phyloP scores from a whole-genome alignment of 2,329 filamentous ascomycete genomes.

The Colletotrichum liriopes region DNA sequence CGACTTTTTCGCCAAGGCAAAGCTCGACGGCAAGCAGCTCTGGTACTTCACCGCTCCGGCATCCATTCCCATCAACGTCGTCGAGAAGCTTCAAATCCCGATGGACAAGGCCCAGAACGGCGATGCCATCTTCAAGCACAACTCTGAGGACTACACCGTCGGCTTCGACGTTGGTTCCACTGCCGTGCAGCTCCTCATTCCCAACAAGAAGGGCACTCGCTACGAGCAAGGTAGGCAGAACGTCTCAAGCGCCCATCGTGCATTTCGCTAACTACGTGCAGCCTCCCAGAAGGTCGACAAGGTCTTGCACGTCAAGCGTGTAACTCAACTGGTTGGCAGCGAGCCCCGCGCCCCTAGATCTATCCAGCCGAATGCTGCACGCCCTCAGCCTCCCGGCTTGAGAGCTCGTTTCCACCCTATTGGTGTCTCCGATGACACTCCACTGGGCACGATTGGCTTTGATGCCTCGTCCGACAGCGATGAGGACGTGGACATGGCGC shows the following conservation, averaged over 20 bases:
- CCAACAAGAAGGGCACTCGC: constrained; percentile 67
- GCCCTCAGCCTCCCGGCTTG: constrained; percentile 78
- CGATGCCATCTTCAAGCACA: constrained; percentile 72
- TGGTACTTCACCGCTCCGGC: constrained; percentile 86
- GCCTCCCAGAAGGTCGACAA: constrained; percentile 65
- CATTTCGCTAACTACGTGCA: constrained; percentile 35
- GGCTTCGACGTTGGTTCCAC: constrained; percentile 67
- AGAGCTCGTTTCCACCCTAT: constrained; percentile 78
- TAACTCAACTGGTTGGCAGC: constrained; percentile 69
- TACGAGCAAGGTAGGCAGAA: constrained; percentile 68
- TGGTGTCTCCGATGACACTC: constrained; percentile 62
- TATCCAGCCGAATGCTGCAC: constrained; percentile 64
- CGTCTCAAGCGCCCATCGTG: not conserved
- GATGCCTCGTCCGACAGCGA: constrained; percentile 60
- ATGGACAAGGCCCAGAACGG: constrained; percentile 69
- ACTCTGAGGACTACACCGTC: constrained; percentile 75
- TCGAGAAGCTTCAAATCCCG: constrained; percentile 76
- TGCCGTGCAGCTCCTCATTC: constrained; percentile 74
- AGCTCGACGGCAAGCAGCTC: constrained; percentile 79
- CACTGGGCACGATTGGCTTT: constrained; percentile 56
- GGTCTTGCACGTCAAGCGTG: constrained; percentile 76
- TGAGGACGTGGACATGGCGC: constrained; percentile 62
- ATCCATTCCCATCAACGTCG: constrained; percentile 76
- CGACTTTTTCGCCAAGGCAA: constrained; percentile 71
- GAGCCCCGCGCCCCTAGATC: constrained; percentile 53